Conservation (phyloP, 495 filamentous ascomycete genomes). For the Xylaria castorea region DNA sequence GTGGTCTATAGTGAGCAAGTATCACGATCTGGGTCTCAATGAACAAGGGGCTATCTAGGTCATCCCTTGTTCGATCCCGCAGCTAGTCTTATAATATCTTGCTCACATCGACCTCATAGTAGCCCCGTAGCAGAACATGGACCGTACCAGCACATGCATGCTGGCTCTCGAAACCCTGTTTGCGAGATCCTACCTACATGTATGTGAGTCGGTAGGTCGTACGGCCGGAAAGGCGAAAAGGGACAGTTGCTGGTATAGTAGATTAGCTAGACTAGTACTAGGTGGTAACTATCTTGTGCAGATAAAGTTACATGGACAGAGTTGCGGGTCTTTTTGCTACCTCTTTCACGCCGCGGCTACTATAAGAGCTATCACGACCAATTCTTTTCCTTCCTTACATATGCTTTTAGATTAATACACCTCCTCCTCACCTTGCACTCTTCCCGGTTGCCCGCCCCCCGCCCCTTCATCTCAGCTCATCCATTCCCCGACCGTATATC, state of each 20-base stretch:
- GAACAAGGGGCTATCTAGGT: neutral
- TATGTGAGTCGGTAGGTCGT: neutral
- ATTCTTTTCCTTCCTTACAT: neutral
- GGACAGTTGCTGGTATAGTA: neutral
- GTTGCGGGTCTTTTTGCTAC: slow-evolving; percentile 5
- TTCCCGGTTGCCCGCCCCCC: neutral
- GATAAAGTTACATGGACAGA: neutral
- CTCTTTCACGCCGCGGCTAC: neutral
- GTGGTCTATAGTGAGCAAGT: neutral
- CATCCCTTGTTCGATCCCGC: slow-evolving; percentile 8
- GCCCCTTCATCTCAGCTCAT: neutral
- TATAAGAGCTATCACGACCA: slow-evolving; percentile 16
- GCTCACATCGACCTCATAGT: slow-evolving; percentile 23
- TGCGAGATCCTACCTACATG: neutral
- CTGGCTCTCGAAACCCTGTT: neutral
- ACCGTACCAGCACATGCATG: neutral
- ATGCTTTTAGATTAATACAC: slow-evolving; percentile 12
- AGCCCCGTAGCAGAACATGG: neutral
- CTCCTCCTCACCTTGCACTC: neutral
- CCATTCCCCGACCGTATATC: neutral
- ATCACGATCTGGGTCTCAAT: neutral
- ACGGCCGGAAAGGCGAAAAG: neutral
- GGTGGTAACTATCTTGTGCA: neutral
- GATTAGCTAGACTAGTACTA: neutral
- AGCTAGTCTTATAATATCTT: slow-evolving; percentile 20